phyloP scores from a whole-genome alignment of 1,284 basidiomycete species.

The Leccinum subrobustum region DNA sequence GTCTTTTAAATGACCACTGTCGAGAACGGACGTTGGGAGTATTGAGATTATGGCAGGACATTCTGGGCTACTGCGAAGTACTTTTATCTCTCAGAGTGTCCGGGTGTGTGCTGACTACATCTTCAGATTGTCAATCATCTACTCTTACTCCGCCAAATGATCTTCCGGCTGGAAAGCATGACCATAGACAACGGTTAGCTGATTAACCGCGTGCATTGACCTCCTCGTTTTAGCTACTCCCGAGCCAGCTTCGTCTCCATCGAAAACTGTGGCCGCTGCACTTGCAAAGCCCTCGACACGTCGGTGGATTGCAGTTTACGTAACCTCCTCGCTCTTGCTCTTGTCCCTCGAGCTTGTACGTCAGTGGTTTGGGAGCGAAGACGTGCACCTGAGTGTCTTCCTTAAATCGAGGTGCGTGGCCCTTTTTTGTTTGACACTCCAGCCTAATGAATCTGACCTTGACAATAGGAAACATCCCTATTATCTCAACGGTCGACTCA shows the following conservation, averaged over 20 bases:
- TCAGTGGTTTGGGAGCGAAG: slow-evolving; percentile 30
- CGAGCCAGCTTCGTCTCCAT: slow-evolving; percentile 50
- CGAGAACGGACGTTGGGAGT: slow-evolving; percentile 62
- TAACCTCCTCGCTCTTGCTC: slow-evolving; percentile 43
- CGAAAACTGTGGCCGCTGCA: slow-evolving; percentile 44
- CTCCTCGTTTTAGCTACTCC: slow-evolving; percentile 40
- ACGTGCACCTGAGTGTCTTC: slow-evolving; percentile 50
- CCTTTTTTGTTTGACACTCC: not conserved
- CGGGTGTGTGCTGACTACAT: too few species aligned
- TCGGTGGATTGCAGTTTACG: slow-evolving; percentile 43
- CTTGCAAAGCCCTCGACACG: slow-evolving; percentile 47
- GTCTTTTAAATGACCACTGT: slow-evolving; percentile 62
- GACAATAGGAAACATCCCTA: slow-evolving; percentile 61
- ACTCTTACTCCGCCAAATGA: too few species aligned
- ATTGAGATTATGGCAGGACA: slow-evolving; percentile 35
- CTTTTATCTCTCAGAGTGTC: too few species aligned
- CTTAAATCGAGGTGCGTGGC: slow-evolving; percentile 59
- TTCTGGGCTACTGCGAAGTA: too few species aligned
- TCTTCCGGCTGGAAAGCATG: too few species aligned
- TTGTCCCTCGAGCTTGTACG: slow-evolving; percentile 43
- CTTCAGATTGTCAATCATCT: too few species aligned
- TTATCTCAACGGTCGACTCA: slow-evolving; percentile 62
- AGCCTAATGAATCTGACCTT: not conserved
- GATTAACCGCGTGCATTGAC: slow-evolving; percentile 1
- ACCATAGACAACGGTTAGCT: not conserved